A percentile compares a stretch with the other conserved stretches of the same genome.
Conservation (phyloP, 2,329 filamentous ascomycete genomes). For the Fusarium coffeatum region DNA sequence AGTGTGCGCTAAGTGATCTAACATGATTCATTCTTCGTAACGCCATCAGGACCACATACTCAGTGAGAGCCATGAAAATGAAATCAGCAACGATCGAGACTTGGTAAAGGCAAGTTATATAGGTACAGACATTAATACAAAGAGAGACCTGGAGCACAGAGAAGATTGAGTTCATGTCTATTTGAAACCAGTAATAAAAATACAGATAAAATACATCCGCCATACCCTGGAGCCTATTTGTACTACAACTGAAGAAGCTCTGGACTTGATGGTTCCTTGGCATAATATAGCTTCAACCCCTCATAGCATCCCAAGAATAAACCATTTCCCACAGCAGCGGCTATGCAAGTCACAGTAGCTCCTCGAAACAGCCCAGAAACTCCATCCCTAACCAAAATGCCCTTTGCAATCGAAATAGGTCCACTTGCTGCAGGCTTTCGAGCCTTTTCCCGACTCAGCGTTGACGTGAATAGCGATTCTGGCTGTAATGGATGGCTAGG, state of each 20-base stretch:
- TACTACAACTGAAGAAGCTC: background rate
- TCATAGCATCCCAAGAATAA: constrained; percentile 32
- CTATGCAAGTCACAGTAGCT: constrained; percentile 24
- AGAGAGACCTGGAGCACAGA: too few species aligned
- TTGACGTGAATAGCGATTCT: constrained; percentile 8
- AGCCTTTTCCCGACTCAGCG: constrained; percentile 7
- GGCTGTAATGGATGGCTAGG: constrained; percentile 5
- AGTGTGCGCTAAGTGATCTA: too few species aligned
- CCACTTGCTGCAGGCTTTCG: constrained; percentile 1
- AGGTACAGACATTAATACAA: too few species aligned
- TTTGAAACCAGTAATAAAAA: too few species aligned
- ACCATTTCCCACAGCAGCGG: constrained; percentile 25
- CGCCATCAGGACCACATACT: too few species aligned
- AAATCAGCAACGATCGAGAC: too few species aligned
- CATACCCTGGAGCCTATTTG: background rate
- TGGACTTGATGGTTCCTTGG: background rate
- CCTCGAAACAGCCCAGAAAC: constrained; percentile 27
- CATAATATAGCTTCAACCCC: constrained; percentile 22
- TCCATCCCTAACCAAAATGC: constrained; percentile 19
- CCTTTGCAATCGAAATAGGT: constrained; percentile 19
- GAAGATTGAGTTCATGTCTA: too few species aligned
- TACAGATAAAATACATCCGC: background rate
- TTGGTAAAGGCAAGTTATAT: too few species aligned
- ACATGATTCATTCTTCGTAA: too few species aligned
- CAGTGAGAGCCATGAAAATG: too few species aligned